Base-by-base conservation (phyloP, 2,329 filamentous ascomycete genomes). In the Fusarium humuli region DNA sequence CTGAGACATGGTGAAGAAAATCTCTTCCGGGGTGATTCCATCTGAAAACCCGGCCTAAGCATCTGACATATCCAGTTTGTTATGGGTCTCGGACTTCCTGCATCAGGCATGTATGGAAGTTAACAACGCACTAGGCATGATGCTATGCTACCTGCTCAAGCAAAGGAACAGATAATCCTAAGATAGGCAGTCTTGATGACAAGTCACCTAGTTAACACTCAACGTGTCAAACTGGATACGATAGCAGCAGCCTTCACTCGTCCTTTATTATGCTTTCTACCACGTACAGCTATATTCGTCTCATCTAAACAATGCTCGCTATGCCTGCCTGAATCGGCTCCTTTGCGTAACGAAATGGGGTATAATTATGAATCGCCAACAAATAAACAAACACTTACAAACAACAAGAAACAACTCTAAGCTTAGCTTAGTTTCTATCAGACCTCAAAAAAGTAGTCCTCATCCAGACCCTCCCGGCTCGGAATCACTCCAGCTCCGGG, bases 391-490 rank as follows among this genome's bases (percentile, higher is more conserved):
- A 70, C 64, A 62, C 59, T 46, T 65, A 59, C 58, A 49, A 67
- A 50, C 72, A 69, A 73, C 46, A 52, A 57, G 57, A 57, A 65
- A 37, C 37, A 61, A 52, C 30, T 52, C 58, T 25, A 22, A 37
- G 30, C 41, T 22, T 25, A 18, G n/a, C 22, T 23, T 41, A 56
- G 42, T 52, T 41, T 46, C 10, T 22, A 20, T 67, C 54, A 92
- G 45, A 92, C 86, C 79, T 95, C 93, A 82, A 97, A 98, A 81
- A 92, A 98, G 79, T 97, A 99, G 79, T 98, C 92, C 71, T 97
- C 94, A 79, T 97, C 93, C 71, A 98, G 79, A 1, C 93, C 94
- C 73, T 96, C 92, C 56, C 96, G 85, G 75, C 90, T 92, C 5
- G 96, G 95, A 69, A 97, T 89, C 61, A 88, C 85, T 16, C 93